Base-by-base conservation (phyloP, 768 basidiomycete genomes). In the Amylocystis lapponica region DNA sequence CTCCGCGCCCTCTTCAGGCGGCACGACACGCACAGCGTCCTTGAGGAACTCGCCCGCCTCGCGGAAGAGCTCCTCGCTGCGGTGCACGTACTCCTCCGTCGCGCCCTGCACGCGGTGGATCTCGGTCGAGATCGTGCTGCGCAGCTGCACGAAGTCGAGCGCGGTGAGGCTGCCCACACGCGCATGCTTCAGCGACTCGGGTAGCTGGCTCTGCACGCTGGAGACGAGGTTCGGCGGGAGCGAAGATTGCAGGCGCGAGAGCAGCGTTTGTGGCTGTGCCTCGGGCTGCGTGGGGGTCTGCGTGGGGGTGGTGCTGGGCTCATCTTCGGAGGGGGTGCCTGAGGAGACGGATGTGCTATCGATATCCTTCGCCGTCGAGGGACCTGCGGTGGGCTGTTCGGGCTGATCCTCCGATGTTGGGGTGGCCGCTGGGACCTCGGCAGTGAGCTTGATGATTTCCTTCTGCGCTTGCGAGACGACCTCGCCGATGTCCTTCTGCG, bases 21-120 rank as follows among this genome's bases (percentile, higher is more conserved):
- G 94, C 12, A 97, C 71, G 39, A 96, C 85, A 61, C 93, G 94
- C 54, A 97, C 90, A 10, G 89, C 91, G 38, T 97, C 93, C 40
- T 69, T 70, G 37, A 79, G 53, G 62, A 75, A 78, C 31, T 68
- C 67, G 19, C 74, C 71, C 8, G 74, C 74, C 38, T 53, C 55
- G n/a, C 75, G 80, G 9, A 94, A 67, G 13, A 84, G 82, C 49
- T 86, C 91, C 44, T 62, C 61, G 19, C 56, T 49, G 22, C 45
- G 47, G 54, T 83, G 79, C 23, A 85, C 76, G 57, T 91, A 91
- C 52, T 87, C 90, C 60, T 90, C 91, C 39, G 79, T 81, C 30
- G 84, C 75, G 33, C 82, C 86, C 56, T 90, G 87, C 27, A 88
- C 79, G 38, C 78, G 79, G 54, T 79, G 75, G 47, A 88, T 75